Conservation (phyloP, 139 green algal genomes). For the Coccomyxa sp. region DNA sequence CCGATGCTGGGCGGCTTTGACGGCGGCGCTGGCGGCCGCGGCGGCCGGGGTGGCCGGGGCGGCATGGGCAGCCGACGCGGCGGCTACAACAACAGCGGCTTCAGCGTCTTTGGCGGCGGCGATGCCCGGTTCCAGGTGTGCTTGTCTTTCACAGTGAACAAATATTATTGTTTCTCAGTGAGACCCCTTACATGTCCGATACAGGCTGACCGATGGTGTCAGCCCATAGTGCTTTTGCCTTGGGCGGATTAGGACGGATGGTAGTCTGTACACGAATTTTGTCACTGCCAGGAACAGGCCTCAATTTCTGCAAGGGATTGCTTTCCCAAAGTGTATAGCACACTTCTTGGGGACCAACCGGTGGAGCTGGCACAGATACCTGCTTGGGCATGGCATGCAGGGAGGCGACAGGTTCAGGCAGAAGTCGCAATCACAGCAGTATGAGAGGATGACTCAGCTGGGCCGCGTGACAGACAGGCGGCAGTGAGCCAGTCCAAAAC, state of each 20-base stretch:
- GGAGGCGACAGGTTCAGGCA: neutral
- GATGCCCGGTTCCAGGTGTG: neutral
- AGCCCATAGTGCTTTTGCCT: too few relatives aligned
- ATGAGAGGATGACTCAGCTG: neutral
- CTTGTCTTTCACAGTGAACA: neutral
- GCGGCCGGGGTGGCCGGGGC: slow-evolving; percentile 21
- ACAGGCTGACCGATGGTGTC: too few relatives aligned
- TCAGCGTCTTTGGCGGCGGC: slow-evolving; percentile 5
- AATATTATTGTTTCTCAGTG: too few relatives aligned
- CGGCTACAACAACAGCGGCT: slow-evolving; percentile 1
- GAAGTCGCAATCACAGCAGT: neutral
- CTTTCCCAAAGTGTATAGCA: too few relatives aligned
- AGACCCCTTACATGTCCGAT: too few relatives aligned
- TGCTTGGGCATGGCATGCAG: too few relatives aligned
- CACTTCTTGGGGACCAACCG: too few relatives aligned
- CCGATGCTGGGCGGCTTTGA: slow-evolving; percentile 20
- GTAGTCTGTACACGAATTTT: too few relatives aligned
- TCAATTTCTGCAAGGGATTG: too few relatives aligned
- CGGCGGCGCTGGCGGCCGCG: slow-evolving; percentile 30
- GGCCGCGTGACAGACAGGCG: neutral
- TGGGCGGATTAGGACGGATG: too few relatives aligned
- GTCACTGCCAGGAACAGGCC: too few relatives aligned
- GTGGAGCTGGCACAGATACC: too few relatives aligned
- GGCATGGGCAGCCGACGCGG: neutral
- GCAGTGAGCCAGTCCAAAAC: neutral